Evolutionary conservation across 495 filamentous ascomycete species (phyloP).

Genomic region (Aspergillus nidulans): DNA sequence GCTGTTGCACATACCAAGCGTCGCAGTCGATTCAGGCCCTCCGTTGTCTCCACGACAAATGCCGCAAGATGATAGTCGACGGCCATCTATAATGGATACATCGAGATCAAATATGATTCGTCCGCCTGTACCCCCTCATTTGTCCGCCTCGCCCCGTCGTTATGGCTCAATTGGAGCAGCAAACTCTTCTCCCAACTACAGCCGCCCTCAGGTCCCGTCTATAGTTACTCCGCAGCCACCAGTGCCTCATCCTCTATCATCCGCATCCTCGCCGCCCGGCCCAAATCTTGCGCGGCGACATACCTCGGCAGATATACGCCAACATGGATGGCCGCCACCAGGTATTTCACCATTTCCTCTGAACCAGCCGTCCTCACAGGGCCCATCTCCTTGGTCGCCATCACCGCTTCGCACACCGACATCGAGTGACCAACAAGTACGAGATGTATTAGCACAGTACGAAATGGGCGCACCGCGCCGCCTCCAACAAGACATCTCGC

Average conservation of each 20-base stretch:
- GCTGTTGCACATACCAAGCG: constrained; percentile 64
- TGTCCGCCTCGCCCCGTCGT: constrained; percentile 72
- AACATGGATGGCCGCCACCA: constrained; percentile 74
- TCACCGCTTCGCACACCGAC: constrained; percentile 68
- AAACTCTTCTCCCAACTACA: constrained; percentile 65
- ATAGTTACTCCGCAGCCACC: constrained; percentile 61
- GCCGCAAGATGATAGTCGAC: constrained; percentile 77
- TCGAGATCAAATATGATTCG: constrained; percentile 41
- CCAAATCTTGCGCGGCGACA: constrained; percentile 77
- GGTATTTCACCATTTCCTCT: constrained; percentile 62
- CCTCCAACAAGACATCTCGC: constrained; percentile 52
- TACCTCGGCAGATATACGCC: constrained; percentile 92
- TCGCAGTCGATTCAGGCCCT: constrained; percentile 63
- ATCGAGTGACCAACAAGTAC: constrained; percentile 72
- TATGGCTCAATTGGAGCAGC: constrained; percentile 79
- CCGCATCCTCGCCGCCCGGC: constrained; percentile 67
- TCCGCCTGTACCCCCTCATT: constrained; percentile 72
- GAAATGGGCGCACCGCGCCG: constrained; percentile 62
- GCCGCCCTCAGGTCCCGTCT: constrained; percentile 62
- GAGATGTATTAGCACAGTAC: constrained; percentile 77
- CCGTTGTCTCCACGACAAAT: constrained; percentile 91
- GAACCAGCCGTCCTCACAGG: constrained; percentile 26
- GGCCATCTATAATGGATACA: constrained; percentile 47
- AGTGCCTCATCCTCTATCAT: constrained; percentile 70
- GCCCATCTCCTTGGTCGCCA: constrained; percentile 77